Conservation (phyloP, 305 asterid genomes). For the Fraxinus dipetala region DNA sequence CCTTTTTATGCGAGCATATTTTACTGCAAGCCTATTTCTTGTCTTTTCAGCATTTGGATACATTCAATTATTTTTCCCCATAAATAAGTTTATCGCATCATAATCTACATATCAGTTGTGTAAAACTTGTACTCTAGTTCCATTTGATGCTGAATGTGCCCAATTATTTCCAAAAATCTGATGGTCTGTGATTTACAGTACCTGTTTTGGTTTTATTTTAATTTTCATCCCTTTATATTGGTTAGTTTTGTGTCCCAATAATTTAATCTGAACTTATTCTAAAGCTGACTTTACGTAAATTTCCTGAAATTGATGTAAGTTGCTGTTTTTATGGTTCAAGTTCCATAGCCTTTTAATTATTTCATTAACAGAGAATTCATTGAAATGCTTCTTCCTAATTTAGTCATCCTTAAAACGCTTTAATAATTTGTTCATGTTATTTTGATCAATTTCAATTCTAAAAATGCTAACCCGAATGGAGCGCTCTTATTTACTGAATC, state of each 20-base stretch:
- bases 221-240: neutral
- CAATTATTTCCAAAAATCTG: neutral
- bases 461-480: neutral
- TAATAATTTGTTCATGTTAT: slow-evolving; percentile 8
- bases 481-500: neutral
- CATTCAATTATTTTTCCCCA: neutral
- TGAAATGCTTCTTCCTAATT: neutral
- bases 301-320: neutral
- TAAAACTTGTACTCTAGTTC: neutral
- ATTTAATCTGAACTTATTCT: neutral
- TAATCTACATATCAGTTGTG: neutral
- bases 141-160: neutral
- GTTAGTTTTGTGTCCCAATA: neutral
- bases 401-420: neutral
- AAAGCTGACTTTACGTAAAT: neutral
- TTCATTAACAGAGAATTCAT: neutral
- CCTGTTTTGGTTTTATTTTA: neutral
- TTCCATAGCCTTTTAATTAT: neutral
- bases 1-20: neutral
- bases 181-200: neutral
- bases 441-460: slow-evolving; percentile 1
- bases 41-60: neutral
- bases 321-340: neutral
- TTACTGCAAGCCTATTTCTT: neutral
- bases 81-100: neutral